A percentile compares a stretch with the other conserved stretches of the same genome.
phyloP scores from a whole-genome alignment of 2,329 filamentous ascomycete species.

The Diaporthe vexans region DNA sequence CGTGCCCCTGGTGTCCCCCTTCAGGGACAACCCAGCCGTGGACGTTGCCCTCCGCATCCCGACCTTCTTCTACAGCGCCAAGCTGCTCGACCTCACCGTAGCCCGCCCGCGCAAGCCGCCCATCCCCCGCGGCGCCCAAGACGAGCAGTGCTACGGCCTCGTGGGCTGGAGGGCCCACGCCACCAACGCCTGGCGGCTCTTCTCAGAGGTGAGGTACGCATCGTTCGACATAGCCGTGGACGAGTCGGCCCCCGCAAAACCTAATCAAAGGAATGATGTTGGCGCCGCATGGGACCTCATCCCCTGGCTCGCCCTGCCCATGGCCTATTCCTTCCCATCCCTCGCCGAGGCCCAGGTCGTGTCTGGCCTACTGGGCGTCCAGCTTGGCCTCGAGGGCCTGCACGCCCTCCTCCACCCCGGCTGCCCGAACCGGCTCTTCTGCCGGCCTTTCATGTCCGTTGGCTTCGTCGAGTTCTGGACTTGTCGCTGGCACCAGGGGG shows the following conservation, averaged over 20 bases:
- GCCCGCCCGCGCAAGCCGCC: constrained; percentile 14
- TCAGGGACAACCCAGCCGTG: neutral
- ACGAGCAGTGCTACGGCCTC: neutral
- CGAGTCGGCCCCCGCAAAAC: neutral
- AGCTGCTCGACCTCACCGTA: constrained; percentile 30
- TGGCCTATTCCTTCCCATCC: constrained; percentile 8
- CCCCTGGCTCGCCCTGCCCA: constrained; percentile 8
- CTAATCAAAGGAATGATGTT: too few relatives aligned
- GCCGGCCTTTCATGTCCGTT: constrained; percentile 4
- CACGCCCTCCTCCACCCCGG: constrained; percentile 21
- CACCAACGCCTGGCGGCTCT: constrained; percentile 8
- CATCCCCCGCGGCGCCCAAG: neutral
- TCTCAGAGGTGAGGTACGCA: constrained; percentile 32
- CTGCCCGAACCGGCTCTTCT: constrained; percentile 24
- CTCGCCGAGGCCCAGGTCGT: constrained; percentile 19
- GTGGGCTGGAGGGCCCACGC: neutral
- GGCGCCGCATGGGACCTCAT: neutral
- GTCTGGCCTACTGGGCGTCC: constrained; percentile 6
- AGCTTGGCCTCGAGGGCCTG: constrained; percentile 24
- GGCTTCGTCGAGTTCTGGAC: constrained; percentile 26
- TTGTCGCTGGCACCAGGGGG: constrained; percentile 33
- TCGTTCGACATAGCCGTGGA: constrained; percentile 35
- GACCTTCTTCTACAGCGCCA: constrained; percentile 36
- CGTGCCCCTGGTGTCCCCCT: constrained; percentile 10
- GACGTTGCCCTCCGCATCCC: constrained; percentile 20